Conservation (phyloP, 1,284 basidiomycete species). For the Leccinum subrobustum region DNA sequence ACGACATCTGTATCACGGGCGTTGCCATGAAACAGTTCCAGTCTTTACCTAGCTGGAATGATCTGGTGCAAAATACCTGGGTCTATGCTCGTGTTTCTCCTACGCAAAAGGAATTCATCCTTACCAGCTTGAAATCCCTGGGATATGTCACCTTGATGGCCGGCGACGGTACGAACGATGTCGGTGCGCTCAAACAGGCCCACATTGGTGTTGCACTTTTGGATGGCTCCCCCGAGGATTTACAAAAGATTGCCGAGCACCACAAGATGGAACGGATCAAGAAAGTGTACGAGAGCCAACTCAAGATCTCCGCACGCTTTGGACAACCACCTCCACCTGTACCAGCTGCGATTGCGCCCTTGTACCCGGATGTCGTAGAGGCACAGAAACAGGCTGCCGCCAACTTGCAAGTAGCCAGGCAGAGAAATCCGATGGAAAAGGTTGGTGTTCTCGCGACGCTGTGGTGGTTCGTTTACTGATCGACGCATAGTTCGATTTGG, state of each 20-base stretch:
- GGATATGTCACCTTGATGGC: slow-evolving; percentile 95
- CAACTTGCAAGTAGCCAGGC: slow-evolving; percentile 61
- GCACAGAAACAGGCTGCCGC: slow-evolving; percentile 80
- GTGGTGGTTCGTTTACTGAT: slow-evolving; percentile 3
- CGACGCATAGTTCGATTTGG: slow-evolving; percentile 74
- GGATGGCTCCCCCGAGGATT: slow-evolving; percentile 87
- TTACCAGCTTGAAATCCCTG: slow-evolving; percentile 82
- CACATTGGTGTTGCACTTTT: slow-evolving; percentile 93
- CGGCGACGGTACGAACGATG: slow-evolving; percentile 96
- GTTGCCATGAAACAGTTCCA: slow-evolving; percentile 87
- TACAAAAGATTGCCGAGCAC: slow-evolving; percentile 91
- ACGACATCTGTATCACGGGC: slow-evolving; percentile 94
- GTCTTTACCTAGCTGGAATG: slow-evolving; percentile 58
- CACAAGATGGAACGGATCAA: slow-evolving; percentile 87
- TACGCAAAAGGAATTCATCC: slow-evolving; percentile 89
- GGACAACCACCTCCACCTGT: slow-evolving; percentile 91
- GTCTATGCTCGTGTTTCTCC: slow-evolving; percentile 98
- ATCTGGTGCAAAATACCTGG: slow-evolving; percentile 90
- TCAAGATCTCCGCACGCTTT: slow-evolving; percentile 85
- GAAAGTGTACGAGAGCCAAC: slow-evolving; percentile 93
- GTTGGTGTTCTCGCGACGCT: slow-evolving; percentile 39
- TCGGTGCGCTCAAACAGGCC: slow-evolving; percentile 94
- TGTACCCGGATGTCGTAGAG: slow-evolving; percentile 87
- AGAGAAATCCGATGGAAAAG: slow-evolving; percentile 89
- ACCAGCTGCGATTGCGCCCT: slow-evolving; percentile 77